A percentile compares a stretch with the other conserved stretches of the same genome.
These are phyloP conservation scores for Bipolaris zeicola DNA, from an alignment of 2,329 filamentous ascomycete species.

Conservation along the genomic window DNA sequence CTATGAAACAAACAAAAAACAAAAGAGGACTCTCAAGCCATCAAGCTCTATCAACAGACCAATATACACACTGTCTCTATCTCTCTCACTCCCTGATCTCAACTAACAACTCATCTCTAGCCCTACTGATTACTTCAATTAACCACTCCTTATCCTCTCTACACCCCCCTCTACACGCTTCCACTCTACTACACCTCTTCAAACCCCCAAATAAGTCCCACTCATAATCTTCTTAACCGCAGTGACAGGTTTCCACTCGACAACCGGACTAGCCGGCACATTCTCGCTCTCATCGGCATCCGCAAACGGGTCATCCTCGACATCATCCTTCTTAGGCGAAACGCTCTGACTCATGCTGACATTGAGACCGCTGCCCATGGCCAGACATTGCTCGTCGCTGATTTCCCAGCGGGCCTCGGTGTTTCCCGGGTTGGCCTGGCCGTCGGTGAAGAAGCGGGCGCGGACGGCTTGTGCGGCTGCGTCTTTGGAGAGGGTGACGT, in stretches of 20 bases:
- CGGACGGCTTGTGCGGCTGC: constrained; percentile 73
- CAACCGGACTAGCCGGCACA: constrained; percentile 29
- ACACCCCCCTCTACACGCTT: background rate
- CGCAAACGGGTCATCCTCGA: constrained; percentile 71
- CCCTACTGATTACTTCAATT: background rate
- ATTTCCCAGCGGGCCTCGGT: constrained; percentile 86
- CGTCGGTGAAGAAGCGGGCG: constrained; percentile 78
- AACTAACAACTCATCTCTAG: background rate
- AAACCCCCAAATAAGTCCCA: constrained; percentile 47
- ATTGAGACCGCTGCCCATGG: constrained; percentile 68
- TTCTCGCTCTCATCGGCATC: constrained; percentile 57
- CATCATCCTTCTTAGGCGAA: constrained; percentile 43
- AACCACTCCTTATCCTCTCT: background rate
- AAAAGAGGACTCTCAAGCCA: background rate
- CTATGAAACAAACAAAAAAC: background rate
- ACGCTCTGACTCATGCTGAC: constrained; percentile 45
- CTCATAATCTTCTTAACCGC: constrained; percentile 47
- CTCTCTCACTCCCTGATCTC: background rate
- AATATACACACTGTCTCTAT: background rate
- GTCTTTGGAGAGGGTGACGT: constrained; percentile 69
- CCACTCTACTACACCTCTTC: background rate
- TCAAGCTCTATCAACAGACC: background rate
- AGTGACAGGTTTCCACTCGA: constrained; percentile 41
- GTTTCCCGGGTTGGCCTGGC: constrained; percentile 71
- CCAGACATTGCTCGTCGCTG: constrained; percentile 53